Conservation (phyloP, 805 yeast genomes). For the Myxozyma geophila region DNA sequence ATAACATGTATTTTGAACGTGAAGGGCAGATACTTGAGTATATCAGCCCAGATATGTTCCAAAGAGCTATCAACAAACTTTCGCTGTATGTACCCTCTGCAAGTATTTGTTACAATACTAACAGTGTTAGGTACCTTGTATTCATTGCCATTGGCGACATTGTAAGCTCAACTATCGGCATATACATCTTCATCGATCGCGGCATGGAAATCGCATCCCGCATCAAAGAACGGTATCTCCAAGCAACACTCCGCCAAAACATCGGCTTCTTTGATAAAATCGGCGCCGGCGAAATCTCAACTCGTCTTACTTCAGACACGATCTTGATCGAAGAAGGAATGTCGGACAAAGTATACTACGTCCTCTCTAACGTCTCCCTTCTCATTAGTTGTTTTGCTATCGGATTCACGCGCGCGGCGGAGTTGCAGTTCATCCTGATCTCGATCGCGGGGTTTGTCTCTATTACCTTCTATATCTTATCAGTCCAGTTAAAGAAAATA, state of each 20-base stretch:
- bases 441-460: conserved; percentile 44
- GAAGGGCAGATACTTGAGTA: conserved; percentile 13
- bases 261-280: conserved; percentile 50
- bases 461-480: conserved; percentile 39
- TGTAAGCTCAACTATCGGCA: conserved; percentile 40
- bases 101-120: not conserved
- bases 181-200: conserved; percentile 45
- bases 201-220: conserved; percentile 51
- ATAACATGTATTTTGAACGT: conserved; percentile 26
- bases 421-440: conserved; percentile 45
- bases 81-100: conserved; percentile 38
- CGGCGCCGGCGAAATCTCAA: conserved; percentile 51
- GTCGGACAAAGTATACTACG: conserved; percentile 48
- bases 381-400: conserved; percentile 48
- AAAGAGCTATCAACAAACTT: conserved; percentile 44
- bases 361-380: conserved; percentile 46
- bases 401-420: conserved; percentile 46
- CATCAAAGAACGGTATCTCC: conserved; percentile 46
- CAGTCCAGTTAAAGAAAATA: conserved; percentile 38
- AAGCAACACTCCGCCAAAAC: conserved; percentile 48
- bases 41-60: conserved; percentile 42
- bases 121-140: conserved; percentile 25
- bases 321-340: conserved; percentile 50
- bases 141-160: conserved; percentile 23
- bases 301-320: conserved; percentile 50